Conservation (phyloP, 2,329 filamentous ascomycete species). For the Drechslerella coelobrocha region DNA sequence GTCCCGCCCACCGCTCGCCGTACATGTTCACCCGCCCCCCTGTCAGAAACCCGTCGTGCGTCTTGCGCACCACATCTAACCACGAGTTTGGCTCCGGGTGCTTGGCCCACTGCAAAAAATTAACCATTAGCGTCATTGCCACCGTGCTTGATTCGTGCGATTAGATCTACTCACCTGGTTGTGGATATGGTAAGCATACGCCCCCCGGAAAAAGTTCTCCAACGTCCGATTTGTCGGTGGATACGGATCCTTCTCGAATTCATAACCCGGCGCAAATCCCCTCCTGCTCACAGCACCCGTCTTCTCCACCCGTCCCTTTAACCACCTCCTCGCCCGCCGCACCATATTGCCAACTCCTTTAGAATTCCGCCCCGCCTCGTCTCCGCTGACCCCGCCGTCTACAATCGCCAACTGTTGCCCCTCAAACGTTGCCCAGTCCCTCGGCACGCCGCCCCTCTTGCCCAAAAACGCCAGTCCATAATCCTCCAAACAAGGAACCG, state of each 20-base stretch:
- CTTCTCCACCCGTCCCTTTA: background rate
- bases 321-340: slow-evolving; percentile 9
- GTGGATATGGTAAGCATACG: slow-evolving; percentile 67
- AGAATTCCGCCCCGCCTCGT: slow-evolving; percentile 32
- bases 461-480: slow-evolving; percentile 65
- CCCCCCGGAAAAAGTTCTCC: slow-evolving; percentile 66
- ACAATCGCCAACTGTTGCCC: slow-evolving; percentile 59
- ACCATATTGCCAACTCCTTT: background rate
- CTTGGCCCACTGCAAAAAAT: slow-evolving; percentile 62
- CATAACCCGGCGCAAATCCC: slow-evolving; percentile 57
- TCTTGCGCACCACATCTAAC: slow-evolving; percentile 64
- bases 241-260: slow-evolving; percentile 63
- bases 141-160: background rate
- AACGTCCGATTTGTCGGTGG: slow-evolving; percentile 66
- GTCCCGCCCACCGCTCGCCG: slow-evolving; percentile 65
- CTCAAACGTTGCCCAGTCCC: slow-evolving; percentile 65
- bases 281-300: background rate
- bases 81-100: slow-evolving; percentile 66
- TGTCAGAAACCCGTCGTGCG: slow-evolving; percentile 65
- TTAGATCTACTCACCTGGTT: slow-evolving; percentile 62
- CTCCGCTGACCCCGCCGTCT: slow-evolving; percentile 50
- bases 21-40: slow-evolving; percentile 63
- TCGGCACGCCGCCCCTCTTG: slow-evolving; percentile 59
- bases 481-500: slow-evolving; percentile 65
- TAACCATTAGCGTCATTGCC: background rate